phyloP scores from a whole-genome alignment of 83 land plant species.

The Larix sibirica region DNA sequence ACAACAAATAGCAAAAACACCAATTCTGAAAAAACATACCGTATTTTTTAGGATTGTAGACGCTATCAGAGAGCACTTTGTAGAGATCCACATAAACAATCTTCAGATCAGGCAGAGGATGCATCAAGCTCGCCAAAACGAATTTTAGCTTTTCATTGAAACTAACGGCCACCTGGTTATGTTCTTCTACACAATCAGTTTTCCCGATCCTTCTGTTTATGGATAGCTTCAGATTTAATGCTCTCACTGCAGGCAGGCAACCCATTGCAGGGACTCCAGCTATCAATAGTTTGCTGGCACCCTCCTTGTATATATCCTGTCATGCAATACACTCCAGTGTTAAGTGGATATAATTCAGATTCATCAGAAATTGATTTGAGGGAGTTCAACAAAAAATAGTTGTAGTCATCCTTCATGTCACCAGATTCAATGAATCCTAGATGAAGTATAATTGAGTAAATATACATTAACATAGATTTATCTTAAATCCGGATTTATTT shows the following conservation, averaged over 20 bases:
- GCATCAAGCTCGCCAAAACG: not conserved
- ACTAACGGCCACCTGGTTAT: not conserved
- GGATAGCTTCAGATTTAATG: not conserved
- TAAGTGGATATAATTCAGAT: too few species aligned
- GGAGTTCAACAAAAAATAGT: too few species aligned
- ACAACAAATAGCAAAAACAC: not conserved
- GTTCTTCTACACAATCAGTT: not conserved
- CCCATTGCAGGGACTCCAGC: not conserved
- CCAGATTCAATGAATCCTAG: too few species aligned
- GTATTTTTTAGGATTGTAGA: not conserved
- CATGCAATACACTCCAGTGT: not conserved
- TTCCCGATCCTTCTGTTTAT: not conserved
- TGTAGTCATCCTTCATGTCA: too few species aligned
- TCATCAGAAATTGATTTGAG: too few species aligned
- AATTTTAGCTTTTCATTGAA: slow-evolving; percentile 29
- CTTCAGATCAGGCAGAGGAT: not conserved
- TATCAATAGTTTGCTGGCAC: not conserved
- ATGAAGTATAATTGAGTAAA: too few species aligned
- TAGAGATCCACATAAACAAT: slow-evolving; percentile 28
- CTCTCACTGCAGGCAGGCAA: not conserved
- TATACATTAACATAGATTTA: too few species aligned
- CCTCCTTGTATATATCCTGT: not conserved
- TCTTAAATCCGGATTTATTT: too few species aligned
- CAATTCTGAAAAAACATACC: not conserved
- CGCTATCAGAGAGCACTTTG: not conserved